Evolutionary conservation across 2,329 filamentous ascomycete species (phyloP), one percentile per base, ranked within the genome.

Genomic region (Pseudofabraea citricarpa): DNA sequence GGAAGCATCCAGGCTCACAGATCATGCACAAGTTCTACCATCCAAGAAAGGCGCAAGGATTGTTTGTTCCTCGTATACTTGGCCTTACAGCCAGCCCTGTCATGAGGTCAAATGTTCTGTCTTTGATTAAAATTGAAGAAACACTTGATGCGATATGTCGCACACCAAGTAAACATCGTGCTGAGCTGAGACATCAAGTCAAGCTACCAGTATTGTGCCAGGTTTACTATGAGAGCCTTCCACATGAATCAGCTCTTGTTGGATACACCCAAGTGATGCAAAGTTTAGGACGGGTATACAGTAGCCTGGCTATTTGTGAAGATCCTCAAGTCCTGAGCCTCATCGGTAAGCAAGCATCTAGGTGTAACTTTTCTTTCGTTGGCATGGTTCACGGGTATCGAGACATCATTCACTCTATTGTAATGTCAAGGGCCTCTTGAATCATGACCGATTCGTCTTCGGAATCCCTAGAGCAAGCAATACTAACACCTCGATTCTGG

Each of bases 271-370:
- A 35, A 23, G 43, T 51, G 10, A 46, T 59, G 8, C 16, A 36
- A 7, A 56, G 52, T 22, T 46, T 60, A 16, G 38, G 44, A 6
- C 36, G 45, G 35, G 47, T 46, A n/a, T 54, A 47, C n/a, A n/a
- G 15, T 15, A 36, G 22, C 16, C 65, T 86, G 22, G 68, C 84
- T 24, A 75, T 87, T 21, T 57, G 59, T 3, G 56, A 78, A 5
- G 86, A 90, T 49, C 86, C 85, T 0, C 73, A 71, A 31, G 60
- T 87, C 19, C 55, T 73, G 18, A 61, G 61, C 3, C 64, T 87
- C 6, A 56, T 55, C n/a, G n/a, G n/a, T n/a, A n/a, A n/a, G n/a
- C n/a, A n/a, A n/a, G n/a, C n/a, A n/a, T n/a, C n/a, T n/a, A n/a
- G n/a, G n/a, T n/a, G n/a, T n/a, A n/a, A n/a, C n/a, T n/a, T n/a